phyloP scores from a whole-genome alignment of 2,329 filamentous ascomycete species.

The Claviceps citrina region DNA sequence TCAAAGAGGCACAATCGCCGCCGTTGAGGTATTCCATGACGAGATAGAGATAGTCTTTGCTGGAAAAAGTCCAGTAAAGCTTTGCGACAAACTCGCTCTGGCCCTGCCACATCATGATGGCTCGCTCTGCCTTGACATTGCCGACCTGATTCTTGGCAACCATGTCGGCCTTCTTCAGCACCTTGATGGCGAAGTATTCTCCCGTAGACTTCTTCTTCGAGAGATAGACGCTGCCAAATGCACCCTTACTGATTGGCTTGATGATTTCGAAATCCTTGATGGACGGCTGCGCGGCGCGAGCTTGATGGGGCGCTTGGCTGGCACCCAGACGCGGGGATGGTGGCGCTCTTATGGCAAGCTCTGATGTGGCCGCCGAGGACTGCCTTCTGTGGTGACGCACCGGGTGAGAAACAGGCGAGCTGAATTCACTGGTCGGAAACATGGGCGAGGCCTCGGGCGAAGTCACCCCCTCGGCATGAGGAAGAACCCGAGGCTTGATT shows the following conservation, averaged over 20 bases:
- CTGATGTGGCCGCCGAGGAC: slow-evolving; percentile 76
- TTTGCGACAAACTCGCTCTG: slow-evolving; percentile 98
- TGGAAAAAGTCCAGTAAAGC: slow-evolving; percentile 98
- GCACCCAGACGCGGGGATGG: slow-evolving; percentile 70
- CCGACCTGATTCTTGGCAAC: slow-evolving; percentile 98
- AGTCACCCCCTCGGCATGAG: slow-evolving; percentile 47
- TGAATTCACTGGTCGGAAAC: slow-evolving; percentile 67
- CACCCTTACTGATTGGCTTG: slow-evolving; percentile 97
- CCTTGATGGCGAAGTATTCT: slow-evolving; percentile 97
- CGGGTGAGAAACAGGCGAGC: slow-evolving; percentile 51
- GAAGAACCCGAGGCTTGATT: slow-evolving; percentile 61
- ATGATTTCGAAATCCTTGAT: slow-evolving; percentile 99
- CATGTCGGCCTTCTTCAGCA: slow-evolving; percentile 99
- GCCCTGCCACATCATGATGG: slow-evolving; percentile 99
- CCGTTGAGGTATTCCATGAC: slow-evolving; percentile 99
- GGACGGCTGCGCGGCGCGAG: slow-evolving; percentile 77
- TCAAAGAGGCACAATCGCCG: slow-evolving; percentile 88
- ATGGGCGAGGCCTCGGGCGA: slow-evolving; percentile 87
- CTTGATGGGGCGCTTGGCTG: slow-evolving; percentile 63
- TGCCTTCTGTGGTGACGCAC: slow-evolving; percentile 65
- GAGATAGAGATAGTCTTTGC: slow-evolving; percentile 95
- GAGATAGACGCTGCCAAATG: slow-evolving; percentile 93
- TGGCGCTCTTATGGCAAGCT: slow-evolving; percentile 49
- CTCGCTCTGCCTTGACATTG: slow-evolving; percentile 94
- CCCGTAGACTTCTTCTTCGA: slow-evolving; percentile 98